Evolutionary conservation across 2,329 filamentous ascomycete species (phyloP).

Genomic region (Penicillium sp.): DNA sequence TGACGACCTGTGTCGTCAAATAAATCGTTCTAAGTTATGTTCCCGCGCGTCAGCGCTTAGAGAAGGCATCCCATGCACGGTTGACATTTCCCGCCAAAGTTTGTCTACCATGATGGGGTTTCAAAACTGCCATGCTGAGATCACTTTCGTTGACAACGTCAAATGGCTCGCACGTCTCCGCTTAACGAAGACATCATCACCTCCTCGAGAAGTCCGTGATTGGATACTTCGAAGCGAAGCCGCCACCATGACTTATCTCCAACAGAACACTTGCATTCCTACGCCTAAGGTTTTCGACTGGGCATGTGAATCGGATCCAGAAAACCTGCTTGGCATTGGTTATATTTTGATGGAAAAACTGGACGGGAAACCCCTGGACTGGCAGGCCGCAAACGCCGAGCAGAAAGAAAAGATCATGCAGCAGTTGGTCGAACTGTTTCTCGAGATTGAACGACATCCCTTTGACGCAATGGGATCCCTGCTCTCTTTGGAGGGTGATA

Average conservation of each 20-base stretch:
- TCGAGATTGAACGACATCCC: slow-evolving; percentile 2
- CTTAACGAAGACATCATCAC: neutral
- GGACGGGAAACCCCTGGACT: neutral
- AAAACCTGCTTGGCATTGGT: neutral
- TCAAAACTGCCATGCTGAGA: slow-evolving; percentile 6
- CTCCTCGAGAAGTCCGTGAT: slow-evolving; percentile 4
- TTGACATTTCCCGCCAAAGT: neutral
- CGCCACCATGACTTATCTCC: slow-evolving; percentile 3
- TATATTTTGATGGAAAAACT: slow-evolving; percentile 8
- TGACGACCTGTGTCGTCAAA: neutral
- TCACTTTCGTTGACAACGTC: slow-evolving; percentile 3
- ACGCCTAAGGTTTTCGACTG: neutral
- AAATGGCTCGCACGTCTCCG: slow-evolving; percentile 7
- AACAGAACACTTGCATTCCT: slow-evolving; percentile 2
- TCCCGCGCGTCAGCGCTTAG: neutral
- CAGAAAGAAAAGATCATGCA: slow-evolving; percentile 8
- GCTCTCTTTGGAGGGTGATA: neutral
- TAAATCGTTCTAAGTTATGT: slow-evolving; percentile 2
- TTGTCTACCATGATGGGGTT: slow-evolving; percentile 7
- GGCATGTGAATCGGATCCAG: slow-evolving; percentile 1
- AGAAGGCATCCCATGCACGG: neutral
- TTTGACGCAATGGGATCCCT: slow-evolving; percentile 5
- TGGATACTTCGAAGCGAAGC: slow-evolving; percentile 3
- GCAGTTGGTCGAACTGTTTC: slow-evolving; percentile 1
- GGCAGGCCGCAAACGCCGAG: neutral